Base-by-base conservation (phyloP, 352 stramenopile species). In the Pythium aquatile region DNA sequence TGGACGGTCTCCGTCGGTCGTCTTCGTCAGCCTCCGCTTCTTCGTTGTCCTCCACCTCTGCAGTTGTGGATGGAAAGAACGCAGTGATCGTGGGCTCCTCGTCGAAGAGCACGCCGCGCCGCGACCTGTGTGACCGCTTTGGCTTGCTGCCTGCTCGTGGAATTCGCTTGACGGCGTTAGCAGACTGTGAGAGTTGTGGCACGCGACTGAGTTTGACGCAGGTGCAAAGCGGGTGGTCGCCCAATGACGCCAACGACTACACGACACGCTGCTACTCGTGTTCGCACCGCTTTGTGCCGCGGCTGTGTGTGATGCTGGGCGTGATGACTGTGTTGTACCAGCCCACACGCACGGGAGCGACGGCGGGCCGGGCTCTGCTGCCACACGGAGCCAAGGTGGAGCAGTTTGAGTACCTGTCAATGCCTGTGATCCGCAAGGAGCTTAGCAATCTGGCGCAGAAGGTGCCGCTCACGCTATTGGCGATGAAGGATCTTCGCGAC, bases 61-160 rank as follows among this genome's bases (percentile, higher is more conserved):
- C 53, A 11, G 58, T 66, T 6, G 40, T 67, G 14, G 46, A 64
- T 52, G 65, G 63, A 11, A 44, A 44, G 37, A 44, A 17, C 37
- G 37, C 37, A 5, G 13, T 11, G 37, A 33, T 59, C 29, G 8
- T 40, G 37, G 37, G 8, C 37, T 29, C 53, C 16, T 9, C 52
- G 32, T 72, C 65, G 1, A 69, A 66, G 61, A 32, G 51, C 61
- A 33, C 60, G 55, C 51, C 69, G 44, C 66, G 60, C 24, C 60
- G 66, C n/a, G 73, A 80, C n/a, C 55, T 83, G 9, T 81, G 68
- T 61, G 78, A 86, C 32, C 71, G 72, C n/a, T 84, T 83, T 56
- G 75, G 78, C 0, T 33, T 77, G 6, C 49, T 86, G 8, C 76
- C 75, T 5, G 32, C 63, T 56, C 62, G 59, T 6, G 69, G 69